phyloP scores from a whole-genome alignment of 2,329 filamentous ascomycete genomes.

The Exophiala viscosa region DNA sequence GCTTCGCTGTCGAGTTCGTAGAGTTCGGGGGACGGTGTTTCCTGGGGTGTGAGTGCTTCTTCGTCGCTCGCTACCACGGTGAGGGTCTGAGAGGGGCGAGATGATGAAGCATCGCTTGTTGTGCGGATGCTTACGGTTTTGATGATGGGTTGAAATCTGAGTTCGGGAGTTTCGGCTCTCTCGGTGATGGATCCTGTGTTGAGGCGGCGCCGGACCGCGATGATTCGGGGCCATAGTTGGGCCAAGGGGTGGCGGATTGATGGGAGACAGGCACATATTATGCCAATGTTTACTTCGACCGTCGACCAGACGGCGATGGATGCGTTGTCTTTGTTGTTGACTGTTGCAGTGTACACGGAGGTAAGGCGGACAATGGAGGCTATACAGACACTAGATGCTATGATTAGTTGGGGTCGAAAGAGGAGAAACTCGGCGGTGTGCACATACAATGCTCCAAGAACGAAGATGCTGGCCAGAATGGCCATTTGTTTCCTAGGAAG shows the following conservation, averaged over 20 bases:
- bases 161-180: background rate
- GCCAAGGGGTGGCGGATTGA: slow-evolving; percentile 13
- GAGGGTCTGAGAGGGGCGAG: slow-evolving; percentile 36
- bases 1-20: slow-evolving; percentile 34
- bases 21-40: background rate
- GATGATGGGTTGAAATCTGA: background rate
- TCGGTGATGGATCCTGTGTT: background rate
- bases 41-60: slow-evolving; percentile 31
- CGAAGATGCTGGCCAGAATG: slow-evolving; percentile 22
- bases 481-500: slow-evolving; percentile 21
- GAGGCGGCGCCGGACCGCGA: background rate
- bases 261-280: slow-evolving; percentile 41
- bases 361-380: slow-evolving; percentile 17
- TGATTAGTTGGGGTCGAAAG: background rate
- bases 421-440: background rate
- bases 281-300: slow-evolving; percentile 42
- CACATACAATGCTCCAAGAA: slow-evolving; percentile 30
- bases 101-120: background rate
- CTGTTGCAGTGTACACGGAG: slow-evolving; percentile 9
- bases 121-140: background rate
- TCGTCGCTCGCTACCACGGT: slow-evolving; percentile 32
- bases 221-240: slow-evolving; percentile 6
- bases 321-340: slow-evolving; percentile 5
- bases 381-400: slow-evolving; percentile 12
- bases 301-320: slow-evolving; percentile 42